Evolutionary conservation across 495 filamentous ascomycete genomes (phyloP).

Genomic region (Aspergillus carlsbadensis): DNA sequence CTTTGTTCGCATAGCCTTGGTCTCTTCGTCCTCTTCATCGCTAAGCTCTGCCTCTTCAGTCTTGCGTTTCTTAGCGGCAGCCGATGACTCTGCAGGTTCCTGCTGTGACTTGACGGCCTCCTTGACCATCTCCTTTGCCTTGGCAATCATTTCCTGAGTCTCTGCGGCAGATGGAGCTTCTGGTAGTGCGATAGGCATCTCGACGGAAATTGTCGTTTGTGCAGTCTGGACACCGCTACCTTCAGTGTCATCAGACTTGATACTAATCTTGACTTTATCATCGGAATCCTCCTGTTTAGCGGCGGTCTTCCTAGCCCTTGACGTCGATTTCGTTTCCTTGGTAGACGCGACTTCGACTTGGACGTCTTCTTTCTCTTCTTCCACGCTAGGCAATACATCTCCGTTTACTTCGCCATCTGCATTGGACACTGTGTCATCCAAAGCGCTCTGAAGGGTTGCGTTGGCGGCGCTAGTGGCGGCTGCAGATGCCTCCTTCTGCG

Average conservation of each 20-base stretch:
- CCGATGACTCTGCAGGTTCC: conserved; percentile 32
- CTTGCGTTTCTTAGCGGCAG: conserved; percentile 73
- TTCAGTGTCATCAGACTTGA: conserved; percentile 31
- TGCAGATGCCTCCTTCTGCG: conserved; percentile 49
- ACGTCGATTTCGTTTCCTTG: conserved; percentile 32
- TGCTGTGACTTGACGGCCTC: conserved; percentile 64
- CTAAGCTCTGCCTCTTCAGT: conserved; percentile 60
- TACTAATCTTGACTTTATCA: conserved; percentile 62
- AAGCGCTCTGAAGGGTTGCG: conserved; percentile 47
- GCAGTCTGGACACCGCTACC: conserved; percentile 61
- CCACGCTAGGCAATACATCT: conserved; percentile 26
- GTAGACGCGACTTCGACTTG: conserved; percentile 25
- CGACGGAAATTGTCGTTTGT: conserved; percentile 75
- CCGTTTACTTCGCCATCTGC: conserved; percentile 29
- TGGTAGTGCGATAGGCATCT: conserved; percentile 65
- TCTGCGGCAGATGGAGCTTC: conserved; percentile 72
- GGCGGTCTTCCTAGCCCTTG: conserved; percentile 33
- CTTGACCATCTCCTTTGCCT: conserved; percentile 87
- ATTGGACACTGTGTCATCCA: conserved; percentile 44
- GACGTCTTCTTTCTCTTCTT: conserved; percentile 27
- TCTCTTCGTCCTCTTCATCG: conserved; percentile 55
- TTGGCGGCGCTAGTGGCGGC: conserved; percentile 49
- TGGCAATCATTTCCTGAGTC: conserved; percentile 75
- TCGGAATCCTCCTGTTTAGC: conserved; percentile 36
- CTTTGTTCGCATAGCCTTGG: conserved; percentile 63